These are phyloP conservation scores for Podospora appendiculata DNA, from an alignment of 495 filamentous ascomycete species.

Conservation along the genomic window DNA sequence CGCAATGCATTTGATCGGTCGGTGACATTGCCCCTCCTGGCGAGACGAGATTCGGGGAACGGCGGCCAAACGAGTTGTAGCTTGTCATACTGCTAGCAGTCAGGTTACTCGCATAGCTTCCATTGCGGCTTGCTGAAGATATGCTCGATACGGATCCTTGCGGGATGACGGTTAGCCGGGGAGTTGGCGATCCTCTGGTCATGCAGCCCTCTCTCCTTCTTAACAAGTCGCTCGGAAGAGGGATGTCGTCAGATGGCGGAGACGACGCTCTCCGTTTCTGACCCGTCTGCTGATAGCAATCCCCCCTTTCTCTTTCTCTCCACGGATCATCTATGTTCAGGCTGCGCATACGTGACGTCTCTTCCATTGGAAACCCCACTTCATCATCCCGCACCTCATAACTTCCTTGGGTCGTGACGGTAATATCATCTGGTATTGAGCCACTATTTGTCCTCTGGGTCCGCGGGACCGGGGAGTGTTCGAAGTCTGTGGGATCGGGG, in stretches of 20 bases:
- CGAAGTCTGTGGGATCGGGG: conserved; percentile 34
- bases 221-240: conserved; percentile 56
- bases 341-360: conserved; percentile 48
- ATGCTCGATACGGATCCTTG: conserved; percentile 63
- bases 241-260: conserved; percentile 63
- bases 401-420: conserved; percentile 30
- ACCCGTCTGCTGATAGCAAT: conserved; percentile 36
- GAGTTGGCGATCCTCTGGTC: conserved; percentile 51
- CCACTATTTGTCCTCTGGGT: conserved; percentile 45
- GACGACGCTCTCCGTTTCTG: conserved; percentile 78
- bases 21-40: conserved; percentile 47
- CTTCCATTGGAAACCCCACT: conserved; percentile 60
- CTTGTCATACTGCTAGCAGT: conserved; percentile 70
- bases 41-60: conserved; percentile 67
- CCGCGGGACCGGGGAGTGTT: conserved; percentile 54
- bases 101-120: conserved; percentile 65
- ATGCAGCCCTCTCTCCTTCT: conserved; percentile 54
- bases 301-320: conserved; percentile 23
- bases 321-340: conserved; percentile 48
- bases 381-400: conserved; percentile 54
- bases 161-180: conserved; percentile 50
- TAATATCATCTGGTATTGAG: conserved; percentile 29
- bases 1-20: conserved; percentile 35
- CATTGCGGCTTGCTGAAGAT: conserved; percentile 63
- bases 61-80: conserved; percentile 59